These are phyloP conservation scores for Quercus phellos DNA, from an alignment of 331 rosid genomes.

Conservation along the genomic window DNA sequence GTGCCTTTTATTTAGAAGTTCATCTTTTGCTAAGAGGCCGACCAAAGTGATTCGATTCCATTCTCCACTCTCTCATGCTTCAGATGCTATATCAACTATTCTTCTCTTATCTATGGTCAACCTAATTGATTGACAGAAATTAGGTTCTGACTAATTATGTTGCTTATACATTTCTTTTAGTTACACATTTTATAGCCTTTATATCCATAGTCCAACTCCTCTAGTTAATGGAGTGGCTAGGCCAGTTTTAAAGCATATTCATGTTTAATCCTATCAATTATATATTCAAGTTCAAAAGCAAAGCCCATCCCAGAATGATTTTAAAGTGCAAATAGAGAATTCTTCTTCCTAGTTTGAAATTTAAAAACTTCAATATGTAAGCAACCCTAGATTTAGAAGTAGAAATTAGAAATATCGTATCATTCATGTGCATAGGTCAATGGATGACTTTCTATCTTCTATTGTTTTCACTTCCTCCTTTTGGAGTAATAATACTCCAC, in stretches of 20 bases:
- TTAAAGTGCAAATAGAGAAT: no score
- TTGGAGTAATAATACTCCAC: background rate
- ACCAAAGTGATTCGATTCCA: conserved; percentile 86
- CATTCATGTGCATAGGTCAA: background rate
- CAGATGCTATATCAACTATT: conserved; percentile 42
- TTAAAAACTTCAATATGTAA: background rate
- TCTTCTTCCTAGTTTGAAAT: background rate
- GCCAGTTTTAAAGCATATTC: background rate
- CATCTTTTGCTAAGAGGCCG: conserved; percentile 70
- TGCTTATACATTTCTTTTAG: background rate
- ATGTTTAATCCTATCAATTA: background rate
- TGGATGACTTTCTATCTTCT: conserved; percentile 4
- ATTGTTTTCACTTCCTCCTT: background rate
- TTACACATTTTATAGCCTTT: background rate
- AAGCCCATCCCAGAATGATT: background rate
- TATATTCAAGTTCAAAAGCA: background rate
- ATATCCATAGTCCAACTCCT: no score
- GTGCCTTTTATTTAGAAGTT: conserved; percentile 27
- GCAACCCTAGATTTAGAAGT: no score
- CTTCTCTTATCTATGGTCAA: conserved; percentile 35
- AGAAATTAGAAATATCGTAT: background rate
- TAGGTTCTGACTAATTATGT: background rate
- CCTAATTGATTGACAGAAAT: conserved; percentile 3
- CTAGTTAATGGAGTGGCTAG: no score
- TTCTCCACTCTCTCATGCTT: conserved; percentile 48